phyloP scores from a whole-genome alignment of 1,284 basidiomycete genomes.

The Pseudozyma sp. region DNA sequence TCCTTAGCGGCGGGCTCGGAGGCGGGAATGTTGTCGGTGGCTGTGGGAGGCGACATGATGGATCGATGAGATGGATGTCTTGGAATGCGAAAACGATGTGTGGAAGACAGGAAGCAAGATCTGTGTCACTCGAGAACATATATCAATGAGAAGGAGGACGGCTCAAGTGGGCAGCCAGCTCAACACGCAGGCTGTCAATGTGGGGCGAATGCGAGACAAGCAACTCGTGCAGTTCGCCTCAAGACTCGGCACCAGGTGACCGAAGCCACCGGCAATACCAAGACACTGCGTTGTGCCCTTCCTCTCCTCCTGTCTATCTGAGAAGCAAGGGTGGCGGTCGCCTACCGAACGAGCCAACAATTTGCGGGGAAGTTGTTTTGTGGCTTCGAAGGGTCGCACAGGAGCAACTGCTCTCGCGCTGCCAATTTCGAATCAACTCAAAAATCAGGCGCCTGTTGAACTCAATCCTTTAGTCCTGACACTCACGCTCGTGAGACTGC shows the following conservation, averaged over 20 bases:
- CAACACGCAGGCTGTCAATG: not conserved
- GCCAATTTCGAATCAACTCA: too few species aligned
- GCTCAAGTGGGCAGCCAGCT: not conserved
- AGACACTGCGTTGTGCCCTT: too few species aligned
- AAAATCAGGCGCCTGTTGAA: too few species aligned
- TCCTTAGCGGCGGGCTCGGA: constrained; percentile 47
- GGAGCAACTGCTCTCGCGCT: too few species aligned
- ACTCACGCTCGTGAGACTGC: not conserved
- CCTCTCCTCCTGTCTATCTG: too few species aligned
- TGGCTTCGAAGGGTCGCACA: too few species aligned
- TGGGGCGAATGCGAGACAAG: too few species aligned
- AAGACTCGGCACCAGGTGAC: too few species aligned
- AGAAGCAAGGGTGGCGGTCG: too few species aligned
- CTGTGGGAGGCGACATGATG: constrained; percentile 46
- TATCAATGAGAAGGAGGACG: not conserved
- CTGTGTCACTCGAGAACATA: not conserved
- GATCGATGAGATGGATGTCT: not conserved
- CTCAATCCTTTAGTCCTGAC: too few species aligned
- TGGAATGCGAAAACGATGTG: not conserved
- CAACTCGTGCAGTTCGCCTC: too few species aligned
- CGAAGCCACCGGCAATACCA: too few species aligned
- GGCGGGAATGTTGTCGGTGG: constrained; percentile 44
- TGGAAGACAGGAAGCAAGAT: not conserved
- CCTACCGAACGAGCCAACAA: not conserved
- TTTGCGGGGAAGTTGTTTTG: not conserved